A percentile compares a stretch with the other conserved stretches of the same genome.
Evolutionary conservation across 345 rosid species (phyloP).

Genomic region (Conringia planisiliqua): DNA sequence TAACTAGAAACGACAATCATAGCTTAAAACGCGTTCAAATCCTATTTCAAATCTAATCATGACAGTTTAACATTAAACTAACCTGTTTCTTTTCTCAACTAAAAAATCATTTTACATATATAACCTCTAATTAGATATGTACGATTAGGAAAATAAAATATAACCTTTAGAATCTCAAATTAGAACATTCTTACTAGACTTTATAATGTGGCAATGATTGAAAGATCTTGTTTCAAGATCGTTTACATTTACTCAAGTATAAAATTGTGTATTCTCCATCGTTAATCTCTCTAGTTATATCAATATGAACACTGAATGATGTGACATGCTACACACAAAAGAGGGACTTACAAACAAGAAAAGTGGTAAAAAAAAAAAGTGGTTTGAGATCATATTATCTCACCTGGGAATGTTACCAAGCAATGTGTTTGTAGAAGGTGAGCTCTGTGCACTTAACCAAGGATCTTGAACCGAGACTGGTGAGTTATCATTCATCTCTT

Average conservation of each 20-base stretch:
- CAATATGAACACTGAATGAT: conserved; percentile 15
- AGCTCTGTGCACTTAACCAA: conserved; percentile 84
- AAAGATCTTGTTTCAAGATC: conserved; percentile 30
- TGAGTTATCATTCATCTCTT: conserved; percentile 51
- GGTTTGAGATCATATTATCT: conserved; percentile 26
- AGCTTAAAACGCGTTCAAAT: conserved; percentile 19
- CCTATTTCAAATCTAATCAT: background rate
- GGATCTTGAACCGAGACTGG: conserved; percentile 74
- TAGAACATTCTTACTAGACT: background rate
- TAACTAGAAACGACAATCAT: background rate
- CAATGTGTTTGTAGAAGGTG: conserved; percentile 77
- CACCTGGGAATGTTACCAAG: conserved; percentile 51
- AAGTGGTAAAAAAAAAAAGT: conserved; percentile 7
- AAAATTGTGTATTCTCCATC: background rate
- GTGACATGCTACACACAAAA: conserved; percentile 10
- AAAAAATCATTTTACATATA: background rate
- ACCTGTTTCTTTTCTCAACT: background rate
- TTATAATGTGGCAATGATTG: background rate
- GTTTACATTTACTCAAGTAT: background rate
- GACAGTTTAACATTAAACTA: background rate
- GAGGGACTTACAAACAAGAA: conserved; percentile 19
- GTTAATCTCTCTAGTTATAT: conserved; percentile 9
- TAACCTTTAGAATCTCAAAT: background rate
- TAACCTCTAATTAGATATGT: background rate
- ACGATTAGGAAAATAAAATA: background rate